phyloP scores from a whole-genome alignment of 116 monocot genomes.

The Zostera marina region DNA sequence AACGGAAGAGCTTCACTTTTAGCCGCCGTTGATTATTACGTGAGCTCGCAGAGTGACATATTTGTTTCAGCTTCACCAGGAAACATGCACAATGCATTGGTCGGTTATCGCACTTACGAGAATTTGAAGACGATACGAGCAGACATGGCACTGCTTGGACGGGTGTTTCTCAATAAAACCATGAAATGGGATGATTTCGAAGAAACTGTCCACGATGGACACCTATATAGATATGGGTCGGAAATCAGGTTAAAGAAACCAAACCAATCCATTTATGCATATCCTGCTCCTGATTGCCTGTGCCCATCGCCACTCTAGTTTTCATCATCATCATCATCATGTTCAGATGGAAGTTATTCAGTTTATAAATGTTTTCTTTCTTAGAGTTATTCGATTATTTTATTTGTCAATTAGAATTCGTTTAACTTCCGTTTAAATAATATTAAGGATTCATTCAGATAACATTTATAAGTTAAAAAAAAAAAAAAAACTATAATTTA shows the following conservation, averaged over 20 bases:
- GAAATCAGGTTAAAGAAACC: slow-evolving; percentile 48
- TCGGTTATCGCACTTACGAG: slow-evolving; percentile 48
- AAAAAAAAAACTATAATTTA: too few species aligned
- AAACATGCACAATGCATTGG: slow-evolving; percentile 88
- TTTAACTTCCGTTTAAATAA: too few species aligned
- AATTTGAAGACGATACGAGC: slow-evolving; percentile 71
- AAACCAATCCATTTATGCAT: slow-evolving; percentile 79
- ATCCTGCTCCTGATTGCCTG: slow-evolving; percentile 89
- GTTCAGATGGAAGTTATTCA: too few species aligned
- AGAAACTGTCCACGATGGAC: slow-evolving; percentile 37
- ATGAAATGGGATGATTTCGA: slow-evolving; percentile 61
- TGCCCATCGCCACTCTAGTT: too few species aligned
- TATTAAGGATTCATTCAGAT: too few species aligned
- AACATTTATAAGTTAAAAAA: too few species aligned
- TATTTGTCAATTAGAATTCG: too few species aligned
- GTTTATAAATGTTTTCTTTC: too few species aligned
- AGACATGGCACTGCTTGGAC: slow-evolving; percentile 63
- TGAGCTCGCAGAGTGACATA: slow-evolving; percentile 61
- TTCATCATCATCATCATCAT: too few species aligned
- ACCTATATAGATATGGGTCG: slow-evolving; percentile 40
- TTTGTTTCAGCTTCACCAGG: slow-evolving; percentile 73
- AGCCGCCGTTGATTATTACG: slow-evolving; percentile 74
- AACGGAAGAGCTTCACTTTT: slow-evolving; percentile 51
- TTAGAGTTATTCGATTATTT: too few species aligned
- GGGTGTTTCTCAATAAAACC: slow-evolving; percentile 73